Base-by-base conservation (phyloP, 1,284 basidiomycete species). In the Leccinum colubrinum region DNA sequence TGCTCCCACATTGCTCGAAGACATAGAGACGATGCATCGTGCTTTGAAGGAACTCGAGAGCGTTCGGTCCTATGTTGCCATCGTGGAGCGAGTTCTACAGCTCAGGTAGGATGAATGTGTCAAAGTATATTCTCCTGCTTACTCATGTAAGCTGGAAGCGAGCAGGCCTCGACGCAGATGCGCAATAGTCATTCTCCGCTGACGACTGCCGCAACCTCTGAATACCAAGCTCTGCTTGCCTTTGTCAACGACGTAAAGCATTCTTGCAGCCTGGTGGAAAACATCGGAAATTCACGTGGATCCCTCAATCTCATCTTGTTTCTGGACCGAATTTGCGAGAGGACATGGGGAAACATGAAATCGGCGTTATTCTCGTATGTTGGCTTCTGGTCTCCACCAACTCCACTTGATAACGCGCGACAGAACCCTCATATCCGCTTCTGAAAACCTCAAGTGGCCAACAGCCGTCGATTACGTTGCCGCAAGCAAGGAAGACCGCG, bases 371-470 rank as follows among this genome's bases (percentile, higher is more conserved):
- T 83, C 5, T 76, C 79, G 93, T 94, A 70, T 70, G 84, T 80
- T n/a, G 17, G 5, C 62, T 14, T 55, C 20, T 15, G 41, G 20
- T 48, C 39, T 48, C 12, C 55, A 9, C 55, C 55, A 50, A 22
- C 39, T 59, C 35, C 58, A 33, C 56, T 52, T 48, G 15, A 39
- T 46, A 25, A 22, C 51, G n/a, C 11, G 39, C 53, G 53, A 57
- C 66, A 94, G 92, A 43, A 74, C 79, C 4, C 78, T 97, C 8
- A 76, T 89, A 15, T 73, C 77, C 48, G 83, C 85, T 3, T 81
- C 91, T 2, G 93, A 94, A 72, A 82, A 80, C 41, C 75, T 97
- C 37, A 83, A 86, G 27, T 97, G 95, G 95, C 95, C 95, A 3
- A 84, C 84, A 68, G 77, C 81, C 9, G 83, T 94, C 2, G 83